These are phyloP conservation scores for Sporothrix mexicana DNA, from an alignment of 2,329 filamentous ascomycete species.

Conservation along the genomic window DNA sequence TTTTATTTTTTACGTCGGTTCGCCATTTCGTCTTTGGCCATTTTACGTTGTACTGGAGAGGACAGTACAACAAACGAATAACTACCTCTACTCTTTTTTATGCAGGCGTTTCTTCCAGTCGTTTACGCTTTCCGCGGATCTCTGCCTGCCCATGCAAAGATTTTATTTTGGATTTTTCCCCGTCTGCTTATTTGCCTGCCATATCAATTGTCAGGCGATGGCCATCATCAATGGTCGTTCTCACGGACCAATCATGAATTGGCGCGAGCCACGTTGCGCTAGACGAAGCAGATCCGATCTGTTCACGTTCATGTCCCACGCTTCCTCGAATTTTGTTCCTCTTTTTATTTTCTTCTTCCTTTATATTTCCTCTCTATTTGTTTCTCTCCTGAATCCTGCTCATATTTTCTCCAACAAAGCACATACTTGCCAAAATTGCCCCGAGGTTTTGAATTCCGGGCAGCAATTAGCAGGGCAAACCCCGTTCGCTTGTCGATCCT, in stretches of 20 bases:
- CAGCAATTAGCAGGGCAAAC: too few species aligned
- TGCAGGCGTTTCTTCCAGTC: not conserved
- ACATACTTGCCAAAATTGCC: too few species aligned
- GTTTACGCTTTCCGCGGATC: not conserved
- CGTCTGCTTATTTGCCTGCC: not conserved
- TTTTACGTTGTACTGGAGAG: constrained; percentile 1
- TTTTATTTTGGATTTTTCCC: not conserved
- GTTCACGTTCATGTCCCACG: not conserved
- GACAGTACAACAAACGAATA: not conserved
- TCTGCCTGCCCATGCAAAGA: not conserved
- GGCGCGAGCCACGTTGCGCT: constrained; percentile 21
- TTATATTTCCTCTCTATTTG: not conserved
- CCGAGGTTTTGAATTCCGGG: too few species aligned
- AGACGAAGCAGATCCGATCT: not conserved
- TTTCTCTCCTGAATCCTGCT: too few species aligned
- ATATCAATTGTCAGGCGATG: too few species aligned
- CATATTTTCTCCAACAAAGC: too few species aligned
- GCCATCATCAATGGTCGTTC: not conserved
- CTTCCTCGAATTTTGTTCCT: not conserved
- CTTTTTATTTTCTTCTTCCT: not conserved
- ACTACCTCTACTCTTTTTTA: constrained; percentile 1
- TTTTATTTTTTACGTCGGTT: not conserved
- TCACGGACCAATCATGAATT: constrained; percentile 22
- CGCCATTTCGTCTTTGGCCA: not conserved
- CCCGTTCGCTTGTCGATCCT: not conserved